Conservation (phyloP, 139 green algal genomes). For the Pycnococcus provasolii region DNA sequence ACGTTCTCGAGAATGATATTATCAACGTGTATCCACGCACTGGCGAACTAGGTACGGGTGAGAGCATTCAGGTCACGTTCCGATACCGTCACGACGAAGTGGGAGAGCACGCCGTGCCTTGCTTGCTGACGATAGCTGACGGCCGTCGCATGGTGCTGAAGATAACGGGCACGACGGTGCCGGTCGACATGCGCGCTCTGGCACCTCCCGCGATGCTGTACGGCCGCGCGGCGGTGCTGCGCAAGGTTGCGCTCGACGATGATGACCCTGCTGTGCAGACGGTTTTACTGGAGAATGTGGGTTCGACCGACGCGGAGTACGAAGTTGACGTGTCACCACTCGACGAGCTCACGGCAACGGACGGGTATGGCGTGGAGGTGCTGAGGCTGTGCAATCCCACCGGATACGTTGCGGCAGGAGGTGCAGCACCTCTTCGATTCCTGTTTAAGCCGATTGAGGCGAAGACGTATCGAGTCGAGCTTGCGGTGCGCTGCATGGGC, state of each 20-base stretch:
- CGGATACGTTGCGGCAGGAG: constrained; percentile 31
- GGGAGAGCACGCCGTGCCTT: constrained; percentile 42
- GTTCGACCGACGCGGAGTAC: constrained; percentile 33
- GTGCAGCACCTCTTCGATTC: constrained; percentile 33
- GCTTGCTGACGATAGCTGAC: constrained; percentile 46
- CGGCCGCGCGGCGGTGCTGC: constrained; percentile 34
- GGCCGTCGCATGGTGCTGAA: constrained; percentile 53
- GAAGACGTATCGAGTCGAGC: constrained; percentile 24
- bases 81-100: constrained; percentile 25
- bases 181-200: constrained; percentile 24
- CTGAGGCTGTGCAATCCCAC: constrained; percentile 23
- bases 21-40: constrained; percentile 40
- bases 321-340: constrained; percentile 35
- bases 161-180: constrained; percentile 37
- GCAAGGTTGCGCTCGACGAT: constrained; percentile 36
- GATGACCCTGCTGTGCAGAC: constrained; percentile 38
- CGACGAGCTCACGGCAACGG: constrained; percentile 13
- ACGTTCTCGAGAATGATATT: constrained; percentile 48
- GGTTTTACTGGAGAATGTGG: constrained; percentile 39
- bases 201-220: background rate
- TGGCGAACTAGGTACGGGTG: constrained; percentile 33
- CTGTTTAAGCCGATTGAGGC: constrained; percentile 45
- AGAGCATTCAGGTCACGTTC: constrained; percentile 17
- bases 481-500: constrained; percentile 21
- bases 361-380: constrained; percentile 41